Conservation (phyloP, 164 flowering plant species). For the Pachysandra terminalis region DNA sequence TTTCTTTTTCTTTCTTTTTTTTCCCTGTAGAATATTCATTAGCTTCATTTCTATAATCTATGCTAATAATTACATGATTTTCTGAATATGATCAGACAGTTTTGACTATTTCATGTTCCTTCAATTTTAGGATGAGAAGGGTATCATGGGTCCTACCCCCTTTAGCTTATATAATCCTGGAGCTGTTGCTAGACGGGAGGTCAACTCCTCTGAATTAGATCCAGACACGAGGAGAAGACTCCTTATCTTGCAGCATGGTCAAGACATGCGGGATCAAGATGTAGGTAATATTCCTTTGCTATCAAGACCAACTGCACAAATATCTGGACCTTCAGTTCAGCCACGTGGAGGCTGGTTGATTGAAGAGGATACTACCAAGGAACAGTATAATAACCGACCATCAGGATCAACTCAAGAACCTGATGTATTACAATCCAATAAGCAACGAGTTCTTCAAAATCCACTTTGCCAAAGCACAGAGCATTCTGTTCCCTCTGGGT, state of each 20-base stretch:
- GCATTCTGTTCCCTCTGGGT: conserved; percentile 17
- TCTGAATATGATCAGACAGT: not conserved
- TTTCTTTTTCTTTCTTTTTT: too few relatives aligned
- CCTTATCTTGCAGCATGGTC: conserved; percentile 36
- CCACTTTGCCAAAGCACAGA: conserved; percentile 24
- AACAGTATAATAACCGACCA: conserved; percentile 26
- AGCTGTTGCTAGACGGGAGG: conserved; percentile 51
- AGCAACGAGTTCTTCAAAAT: conserved; percentile 30
- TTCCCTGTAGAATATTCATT: too few relatives aligned
- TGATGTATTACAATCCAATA: conserved; percentile 32
- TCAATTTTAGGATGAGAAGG: conserved; percentile 47
- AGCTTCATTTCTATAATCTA: too few relatives aligned
- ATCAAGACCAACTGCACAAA: conserved; percentile 37
- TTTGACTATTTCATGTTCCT: not conserved
- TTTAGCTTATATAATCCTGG: conserved; percentile 32
- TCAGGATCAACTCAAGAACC: conserved; percentile 31
- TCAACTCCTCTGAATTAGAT: conserved; percentile 37
- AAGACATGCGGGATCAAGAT: conserved; percentile 36
- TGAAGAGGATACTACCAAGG: conserved; percentile 48
- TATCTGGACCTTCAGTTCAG: conserved; percentile 24
- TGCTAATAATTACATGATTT: too few relatives aligned
- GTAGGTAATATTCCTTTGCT: conserved; percentile 50
- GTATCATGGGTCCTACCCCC: conserved; percentile 24
- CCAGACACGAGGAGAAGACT: conserved; percentile 41
- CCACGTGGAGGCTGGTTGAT: conserved; percentile 56